These are phyloP conservation scores for Sordaria brevicollis DNA, from an alignment of 495 filamentous ascomycete genomes.

Conservation along the genomic window DNA sequence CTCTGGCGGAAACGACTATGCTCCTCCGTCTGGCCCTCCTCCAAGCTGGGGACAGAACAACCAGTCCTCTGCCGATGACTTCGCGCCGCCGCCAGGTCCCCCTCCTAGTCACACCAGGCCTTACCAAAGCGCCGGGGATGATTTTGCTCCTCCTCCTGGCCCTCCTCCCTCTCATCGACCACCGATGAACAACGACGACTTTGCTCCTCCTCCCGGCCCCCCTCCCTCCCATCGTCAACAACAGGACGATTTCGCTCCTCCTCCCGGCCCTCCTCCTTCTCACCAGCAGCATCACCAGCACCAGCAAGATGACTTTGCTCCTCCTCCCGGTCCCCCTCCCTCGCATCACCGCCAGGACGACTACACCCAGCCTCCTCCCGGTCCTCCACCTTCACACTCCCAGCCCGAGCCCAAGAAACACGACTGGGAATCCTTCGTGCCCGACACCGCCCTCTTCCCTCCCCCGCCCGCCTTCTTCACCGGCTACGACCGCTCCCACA, in stretches of 20 bases:
- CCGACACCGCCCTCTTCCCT: slow-evolving; percentile 70
- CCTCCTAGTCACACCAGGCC: background rate
- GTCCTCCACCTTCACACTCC: slow-evolving; percentile 39
- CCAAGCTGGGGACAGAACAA: slow-evolving; percentile 5
- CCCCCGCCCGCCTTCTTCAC: slow-evolving; percentile 63
- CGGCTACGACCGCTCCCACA: slow-evolving; percentile 53
- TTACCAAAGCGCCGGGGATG: background rate
- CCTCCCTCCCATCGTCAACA: slow-evolving; percentile 3
- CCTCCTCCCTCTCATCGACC: slow-evolving; percentile 21
- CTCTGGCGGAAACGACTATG: slow-evolving; percentile 11
- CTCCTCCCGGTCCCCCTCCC: slow-evolving; percentile 28
- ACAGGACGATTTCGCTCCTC: slow-evolving; percentile 14
- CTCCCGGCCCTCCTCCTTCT: slow-evolving; percentile 28
- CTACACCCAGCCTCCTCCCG: slow-evolving; percentile 28
- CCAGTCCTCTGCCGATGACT: background rate
- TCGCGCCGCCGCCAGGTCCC: background rate
- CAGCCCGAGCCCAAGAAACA: slow-evolving; percentile 37
- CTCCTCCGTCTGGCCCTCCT: slow-evolving; percentile 28
- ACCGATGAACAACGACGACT: slow-evolving; percentile 1
- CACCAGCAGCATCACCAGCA: background rate
- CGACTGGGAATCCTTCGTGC: slow-evolving; percentile 70
- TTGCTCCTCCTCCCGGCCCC: slow-evolving; percentile 6
- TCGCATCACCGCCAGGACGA: slow-evolving; percentile 10
- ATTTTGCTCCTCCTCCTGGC: slow-evolving; percentile 26
- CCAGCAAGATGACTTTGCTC: slow-evolving; percentile 10